Percentiles rank a stretch among this genome's conserved stretches.
phyloP scores from a whole-genome alignment of 768 basidiomycete species.

The Podaxis sp. region DNA sequence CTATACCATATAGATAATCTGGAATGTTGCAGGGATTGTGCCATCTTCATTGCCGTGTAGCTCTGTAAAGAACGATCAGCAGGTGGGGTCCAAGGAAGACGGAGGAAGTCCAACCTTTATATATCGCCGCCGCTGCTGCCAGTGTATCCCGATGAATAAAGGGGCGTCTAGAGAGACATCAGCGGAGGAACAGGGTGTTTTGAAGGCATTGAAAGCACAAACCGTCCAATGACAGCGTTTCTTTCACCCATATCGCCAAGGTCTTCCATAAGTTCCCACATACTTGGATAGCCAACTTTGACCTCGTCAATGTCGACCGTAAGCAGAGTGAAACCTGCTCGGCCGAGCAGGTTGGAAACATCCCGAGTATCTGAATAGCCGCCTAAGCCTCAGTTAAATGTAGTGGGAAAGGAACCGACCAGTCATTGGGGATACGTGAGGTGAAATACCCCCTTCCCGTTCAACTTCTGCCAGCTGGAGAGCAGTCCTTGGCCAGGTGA shows the following conservation, averaged over 20 bases:
- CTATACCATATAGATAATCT: conserved; percentile 87
- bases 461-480: conserved; percentile 94
- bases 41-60: conserved; percentile 85
- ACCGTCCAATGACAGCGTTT: conserved; percentile 89
- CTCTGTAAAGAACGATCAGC: conserved; percentile 43
- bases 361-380: conserved; percentile 76
- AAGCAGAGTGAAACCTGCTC: conserved; percentile 91
- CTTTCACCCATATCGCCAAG: conserved; percentile 96
- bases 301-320: conserved; percentile 97
- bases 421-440: conserved; percentile 96
- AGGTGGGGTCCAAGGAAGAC: not conserved
- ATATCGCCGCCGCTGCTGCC: conserved; percentile 89
- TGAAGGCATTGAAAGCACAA: conserved; percentile 19
- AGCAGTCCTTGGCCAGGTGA: conserved; percentile 61
- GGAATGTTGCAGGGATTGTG: conserved; percentile 90
- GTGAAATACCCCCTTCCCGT: conserved; percentile 95
- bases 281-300: conserved; percentile 85
- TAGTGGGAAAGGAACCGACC: conserved; percentile 44
- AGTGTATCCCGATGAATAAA: conserved; percentile 83
- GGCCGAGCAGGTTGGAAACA: conserved; percentile 86
- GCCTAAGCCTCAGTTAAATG: not conserved
- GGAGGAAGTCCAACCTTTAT: conserved; percentile 59
- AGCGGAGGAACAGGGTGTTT: not conserved
- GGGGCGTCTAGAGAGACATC: conserved; percentile 47
- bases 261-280: conserved; percentile 96